These are phyloP conservation scores for Parachaetomium inaequale DNA, from an alignment of 495 filamentous ascomycete genomes.

Conservation along the genomic window DNA sequence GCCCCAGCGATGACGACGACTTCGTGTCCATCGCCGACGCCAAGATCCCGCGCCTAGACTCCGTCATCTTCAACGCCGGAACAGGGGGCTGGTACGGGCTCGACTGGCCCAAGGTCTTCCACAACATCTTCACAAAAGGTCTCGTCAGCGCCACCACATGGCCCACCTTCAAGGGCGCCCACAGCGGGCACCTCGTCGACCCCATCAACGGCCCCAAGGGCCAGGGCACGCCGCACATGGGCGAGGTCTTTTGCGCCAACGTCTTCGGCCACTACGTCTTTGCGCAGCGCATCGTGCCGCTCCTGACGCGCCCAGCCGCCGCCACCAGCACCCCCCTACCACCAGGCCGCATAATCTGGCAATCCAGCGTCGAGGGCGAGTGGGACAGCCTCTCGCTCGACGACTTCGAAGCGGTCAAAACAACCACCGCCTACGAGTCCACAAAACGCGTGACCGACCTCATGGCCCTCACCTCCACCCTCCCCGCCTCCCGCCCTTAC, in stretches of 20 bases:
- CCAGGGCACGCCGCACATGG: conserved; percentile 41
- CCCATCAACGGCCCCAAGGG: conserved; percentile 30
- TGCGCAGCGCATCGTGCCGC: conserved; percentile 68
- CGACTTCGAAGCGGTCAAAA: conserved; percentile 73
- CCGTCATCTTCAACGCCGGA: conserved; percentile 82
- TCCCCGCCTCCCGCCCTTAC: conserved; percentile 61
- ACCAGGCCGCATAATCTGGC: conserved; percentile 71
- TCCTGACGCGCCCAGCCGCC: conserved; percentile 55
- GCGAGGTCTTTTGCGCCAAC: conserved; percentile 83
- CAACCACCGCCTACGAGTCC: conserved; percentile 67
- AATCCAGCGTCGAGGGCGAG: conserved; percentile 70
- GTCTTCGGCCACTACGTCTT: conserved; percentile 95
- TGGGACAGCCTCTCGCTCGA: conserved; percentile 52
- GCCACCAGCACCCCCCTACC: conserved; percentile 27
- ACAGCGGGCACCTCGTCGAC: conserved; percentile 51
- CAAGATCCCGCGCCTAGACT: conserved; percentile 68
- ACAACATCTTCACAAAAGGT: conserved; percentile 57
- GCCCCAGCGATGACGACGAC: conserved; percentile 32
- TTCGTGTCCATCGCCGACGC: conserved; percentile 43
- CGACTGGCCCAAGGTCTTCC: conserved; percentile 62
- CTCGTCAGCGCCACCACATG: conserved; percentile 67
- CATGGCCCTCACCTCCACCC: conserved; percentile 66
- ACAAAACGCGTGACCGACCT: conserved; percentile 84
- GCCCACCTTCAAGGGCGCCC: conserved; percentile 69
- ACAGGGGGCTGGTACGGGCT: conserved; percentile 82